Base-by-base conservation (phyloP, 1,284 basidiomycete genomes). In the Sporisorium graminicola region DNA sequence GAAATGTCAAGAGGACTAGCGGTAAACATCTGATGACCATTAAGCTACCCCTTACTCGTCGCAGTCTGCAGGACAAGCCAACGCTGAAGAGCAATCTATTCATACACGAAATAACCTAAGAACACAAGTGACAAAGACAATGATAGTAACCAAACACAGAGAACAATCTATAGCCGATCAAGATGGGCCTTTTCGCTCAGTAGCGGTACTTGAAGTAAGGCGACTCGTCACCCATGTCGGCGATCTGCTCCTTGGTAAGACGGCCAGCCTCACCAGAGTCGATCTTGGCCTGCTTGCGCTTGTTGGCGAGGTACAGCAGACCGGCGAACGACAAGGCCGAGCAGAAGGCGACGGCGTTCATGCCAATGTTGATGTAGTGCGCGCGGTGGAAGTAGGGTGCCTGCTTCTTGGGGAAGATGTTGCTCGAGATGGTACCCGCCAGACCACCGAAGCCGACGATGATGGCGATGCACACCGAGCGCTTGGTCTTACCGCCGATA, bases 121-220 rank as follows among this genome's bases (percentile, higher is more conserved):
- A 22, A 29, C 58, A 51, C 26, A n/a, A 58, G 42, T 52, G 47
- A 50, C 31, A 37, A 49, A 13, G 16, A 54, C 24, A 13, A n/a
- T 18, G 13, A 16, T 20, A n/a, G n/a, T n/a, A n/a, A n/a, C n/a
- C n/a, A 29, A 12, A 9, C 35, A 35, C 7, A n/a, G n/a, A n/a
- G 13, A n/a, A 24, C 7, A 13, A 3, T 18, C 9, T 22, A 24
- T 22, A 24, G 9, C 37, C 2, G 52, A 22, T 6, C 18, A 20
- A 29, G 33, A 37, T 10, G 27, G 26, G 16, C 44, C n/a, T n/a
- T n/a, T n/a, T n/a, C n/a, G 55, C 65, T 68, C 71, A 79, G 68
- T 77, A 79, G 42, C 76, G 61, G 75, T 79, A 79, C 66, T 69
- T 74, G 71, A 79, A 79, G 71, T 75, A 79, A 50, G 78, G 78